Evolutionary conservation across 306 rosid species (phyloP).

Genomic region (Acacia crassicarpa): DNA sequence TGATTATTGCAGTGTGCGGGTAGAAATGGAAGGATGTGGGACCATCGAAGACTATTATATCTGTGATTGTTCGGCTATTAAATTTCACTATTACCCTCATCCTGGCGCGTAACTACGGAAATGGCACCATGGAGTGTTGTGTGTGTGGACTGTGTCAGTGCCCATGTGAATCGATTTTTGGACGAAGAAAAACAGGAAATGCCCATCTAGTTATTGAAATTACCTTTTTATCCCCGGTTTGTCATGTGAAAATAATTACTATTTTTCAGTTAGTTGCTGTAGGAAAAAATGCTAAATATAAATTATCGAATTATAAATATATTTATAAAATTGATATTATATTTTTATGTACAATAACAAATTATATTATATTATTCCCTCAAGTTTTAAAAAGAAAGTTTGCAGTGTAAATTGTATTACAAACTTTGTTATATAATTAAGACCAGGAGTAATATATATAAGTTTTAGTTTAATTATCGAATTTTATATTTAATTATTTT

Average conservation of each 20-base stretch:
- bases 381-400: no score
- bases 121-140: constrained; percentile 9
- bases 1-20: neutral
- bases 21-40: constrained; percentile 7
- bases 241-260: neutral
- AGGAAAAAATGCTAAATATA: neutral
- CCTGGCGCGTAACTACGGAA: constrained; percentile 14
- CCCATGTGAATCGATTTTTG: neutral
- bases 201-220: neutral
- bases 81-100: neutral
- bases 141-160: neutral
- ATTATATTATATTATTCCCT: no score
- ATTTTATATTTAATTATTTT: no score
- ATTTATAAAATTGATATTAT: no score
- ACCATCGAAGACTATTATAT: constrained; percentile 12
- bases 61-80: neutral
- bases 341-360: no score
- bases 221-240: neutral
- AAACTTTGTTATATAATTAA: no score
- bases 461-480: no score
- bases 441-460: no score
- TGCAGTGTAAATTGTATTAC: no score
- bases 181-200: no score
- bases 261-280: neutral
- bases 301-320: neutral